Evolutionary conservation across 768 basidiomycete species (phyloP), one percentile per base, ranked within the genome.

Genomic region (Lanmaoa rubissima): DNA sequence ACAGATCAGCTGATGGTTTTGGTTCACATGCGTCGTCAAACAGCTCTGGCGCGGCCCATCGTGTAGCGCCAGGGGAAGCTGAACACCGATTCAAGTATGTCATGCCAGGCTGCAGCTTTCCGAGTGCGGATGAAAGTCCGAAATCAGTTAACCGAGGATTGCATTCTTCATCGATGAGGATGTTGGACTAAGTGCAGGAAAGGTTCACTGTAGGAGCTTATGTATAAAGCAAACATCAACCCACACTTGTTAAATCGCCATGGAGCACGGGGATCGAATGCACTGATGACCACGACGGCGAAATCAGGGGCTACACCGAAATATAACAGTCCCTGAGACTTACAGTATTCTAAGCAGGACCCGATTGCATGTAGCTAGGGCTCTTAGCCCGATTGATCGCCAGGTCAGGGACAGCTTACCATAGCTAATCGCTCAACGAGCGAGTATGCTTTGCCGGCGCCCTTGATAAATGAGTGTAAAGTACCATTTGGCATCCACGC

Each of bases 31-130:
- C 36, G 28, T 57, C 53, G 52, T 58, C 7, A 48, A 69, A 40
- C 1, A 79, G 59, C 24, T 73, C 61, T 1, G 77, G 65, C 46
- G 78, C 79, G n/a, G 77, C 75, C 77, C 78, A 79, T 7, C 78
- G 72, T 19, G 78, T 73, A 19, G 77, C 76, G 5, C 78, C 79
- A 26, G 53, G 58, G 38, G 44, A 38, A 11, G n/a, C 47, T 4
- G 53, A 45, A 28, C 34, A 21, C 68, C 75, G 74, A 26, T 69
- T 69, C 52, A 68, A 63, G 36, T 63, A 71, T n/a, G 64, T 61
- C 66, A 69, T 6, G 32, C 70, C 65, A 35, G 69, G 63, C 65
- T 21, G 73, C 64, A 48, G 35, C 48, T 26, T 26, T 17, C 17
- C 6, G 3, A 40, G 12, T 28, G 36, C 17, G 76, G 70, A 45